Percentiles rank a stretch among this genome's conserved stretches.
Evolutionary conservation across 805 yeast genomes (phyloP).

Genomic region (Wickerhamiella kurtzmanii): DNA sequence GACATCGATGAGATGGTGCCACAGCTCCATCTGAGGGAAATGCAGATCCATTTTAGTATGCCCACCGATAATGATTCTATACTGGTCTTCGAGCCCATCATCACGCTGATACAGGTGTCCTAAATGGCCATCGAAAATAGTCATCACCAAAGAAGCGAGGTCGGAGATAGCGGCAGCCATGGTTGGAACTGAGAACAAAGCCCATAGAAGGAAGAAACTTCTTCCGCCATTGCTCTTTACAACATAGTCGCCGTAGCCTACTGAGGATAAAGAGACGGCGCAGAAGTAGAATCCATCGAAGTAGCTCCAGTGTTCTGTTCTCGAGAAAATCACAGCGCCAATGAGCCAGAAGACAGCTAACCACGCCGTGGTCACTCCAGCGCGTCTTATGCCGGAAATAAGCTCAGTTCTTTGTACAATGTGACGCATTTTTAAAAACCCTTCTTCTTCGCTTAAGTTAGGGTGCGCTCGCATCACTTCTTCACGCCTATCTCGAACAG

Average conservation of each 20-base stretch:
- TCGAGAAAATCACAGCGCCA: constrained; percentile 55
- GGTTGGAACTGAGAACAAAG: constrained; percentile 67
- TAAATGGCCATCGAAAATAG: not conserved
- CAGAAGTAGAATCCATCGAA: constrained; percentile 64
- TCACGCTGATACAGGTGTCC: not conserved
- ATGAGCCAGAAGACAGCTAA: constrained; percentile 46
- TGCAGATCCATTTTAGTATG: not conserved
- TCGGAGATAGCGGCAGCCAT: constrained; percentile 40
- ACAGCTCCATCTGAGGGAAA: not conserved
- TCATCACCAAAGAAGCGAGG: constrained; percentile 4
- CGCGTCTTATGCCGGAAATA: constrained; percentile 3
- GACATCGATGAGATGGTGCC: constrained; percentile 2
- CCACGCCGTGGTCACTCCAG: constrained; percentile 36
- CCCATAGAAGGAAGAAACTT: constrained; percentile 67
- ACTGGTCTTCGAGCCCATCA: not conserved
- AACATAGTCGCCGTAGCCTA: constrained; percentile 71
- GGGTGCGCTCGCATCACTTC: not conserved
- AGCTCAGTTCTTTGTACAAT: constrained; percentile 27
- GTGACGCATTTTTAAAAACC: constrained; percentile 44
- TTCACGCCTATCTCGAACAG: constrained; percentile 3
- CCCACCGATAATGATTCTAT: not conserved
- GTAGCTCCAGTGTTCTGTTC: constrained; percentile 48
- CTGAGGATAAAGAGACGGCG: constrained; percentile 59
- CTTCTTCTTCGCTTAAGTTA: constrained; percentile 27
- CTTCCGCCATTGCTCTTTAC: constrained; percentile 55